Conservation (phyloP, 495 filamentous ascomycete genomes). For the Neurospora sp. region DNA sequence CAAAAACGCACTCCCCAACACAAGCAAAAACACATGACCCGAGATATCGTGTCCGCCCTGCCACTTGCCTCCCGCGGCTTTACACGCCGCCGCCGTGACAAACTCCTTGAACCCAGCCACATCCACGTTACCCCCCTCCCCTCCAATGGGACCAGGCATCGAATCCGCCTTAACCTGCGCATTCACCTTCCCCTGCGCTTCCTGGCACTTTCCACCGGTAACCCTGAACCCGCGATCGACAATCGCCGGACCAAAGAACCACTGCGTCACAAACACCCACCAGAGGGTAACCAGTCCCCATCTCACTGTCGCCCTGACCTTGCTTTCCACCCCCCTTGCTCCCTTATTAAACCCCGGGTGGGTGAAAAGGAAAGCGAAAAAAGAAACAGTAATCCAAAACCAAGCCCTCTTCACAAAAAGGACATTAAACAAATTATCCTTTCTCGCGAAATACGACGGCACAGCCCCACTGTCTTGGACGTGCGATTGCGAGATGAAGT, state of each 20-base stretch:
- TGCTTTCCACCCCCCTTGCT: not conserved
- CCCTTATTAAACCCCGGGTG: slow-evolving; percentile 33
- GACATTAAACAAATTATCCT: slow-evolving; percentile 80
- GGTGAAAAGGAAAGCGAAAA: slow-evolving; percentile 49
- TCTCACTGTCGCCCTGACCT: slow-evolving; percentile 45
- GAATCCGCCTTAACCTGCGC: slow-evolving; percentile 5
- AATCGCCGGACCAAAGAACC: slow-evolving; percentile 85
- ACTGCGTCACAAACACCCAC: slow-evolving; percentile 82
- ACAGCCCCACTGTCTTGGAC: slow-evolving; percentile 41
- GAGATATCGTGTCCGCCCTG: slow-evolving; percentile 85
- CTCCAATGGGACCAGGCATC: not conserved
- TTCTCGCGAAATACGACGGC: slow-evolving; percentile 85
- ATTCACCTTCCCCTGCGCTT: slow-evolving; percentile 21
- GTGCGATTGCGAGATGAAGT: slow-evolving; percentile 45
- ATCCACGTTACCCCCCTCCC: not conserved
- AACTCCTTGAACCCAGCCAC: slow-evolving; percentile 23
- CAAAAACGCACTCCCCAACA: slow-evolving; percentile 68
- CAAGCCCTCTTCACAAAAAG: slow-evolving; percentile 93
- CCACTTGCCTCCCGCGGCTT: slow-evolving; percentile 72
- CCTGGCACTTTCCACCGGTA: slow-evolving; percentile 73
- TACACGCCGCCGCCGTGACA: slow-evolving; percentile 72
- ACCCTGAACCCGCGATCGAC: slow-evolving; percentile 77
- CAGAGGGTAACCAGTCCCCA: slow-evolving; percentile 61
- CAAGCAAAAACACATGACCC: slow-evolving; percentile 89
- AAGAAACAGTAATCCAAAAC: slow-evolving; percentile 70